A percentile compares a stretch with the other conserved stretches of the same genome.
These are phyloP conservation scores for Xylaria sp. DNA, from an alignment of 2,329 filamentous ascomycete genomes.

Conservation along the genomic window DNA sequence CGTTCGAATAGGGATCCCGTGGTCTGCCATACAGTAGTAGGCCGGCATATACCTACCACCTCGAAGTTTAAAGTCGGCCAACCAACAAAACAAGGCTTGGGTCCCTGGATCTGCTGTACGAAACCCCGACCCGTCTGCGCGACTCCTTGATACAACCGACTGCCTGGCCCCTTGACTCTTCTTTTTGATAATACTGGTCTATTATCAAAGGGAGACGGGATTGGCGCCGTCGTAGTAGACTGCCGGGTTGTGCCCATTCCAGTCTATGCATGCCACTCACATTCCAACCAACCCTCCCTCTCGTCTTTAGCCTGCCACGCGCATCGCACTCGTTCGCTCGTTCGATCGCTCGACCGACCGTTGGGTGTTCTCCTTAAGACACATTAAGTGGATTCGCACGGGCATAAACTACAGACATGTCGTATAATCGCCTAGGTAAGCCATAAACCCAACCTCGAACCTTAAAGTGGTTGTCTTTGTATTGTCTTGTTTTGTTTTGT, in stretches of 20 bases:
- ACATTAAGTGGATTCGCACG: constrained; percentile 29
- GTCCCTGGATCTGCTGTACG: constrained; percentile 24
- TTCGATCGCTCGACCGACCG: background rate
- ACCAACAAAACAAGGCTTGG: constrained; percentile 17
- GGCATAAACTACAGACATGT: constrained; percentile 61
- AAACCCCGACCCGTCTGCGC: constrained; percentile 20
- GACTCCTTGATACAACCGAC: constrained; percentile 33
- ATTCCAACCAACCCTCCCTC: constrained; percentile 27
- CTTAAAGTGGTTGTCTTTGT: constrained; percentile 37
- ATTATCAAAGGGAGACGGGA: constrained; percentile 25
- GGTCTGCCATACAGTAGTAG: background rate
- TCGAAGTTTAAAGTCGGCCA: constrained; percentile 14
- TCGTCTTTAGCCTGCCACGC: constrained; percentile 33
- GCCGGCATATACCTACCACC: background rate
- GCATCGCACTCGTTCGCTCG: constrained; percentile 23
- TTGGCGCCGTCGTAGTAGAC: constrained; percentile 19
- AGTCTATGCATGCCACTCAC: constrained; percentile 34
- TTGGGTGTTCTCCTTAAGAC: constrained; percentile 33
- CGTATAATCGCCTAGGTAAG: constrained; percentile 78
- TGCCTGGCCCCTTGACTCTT: constrained; percentile 1
- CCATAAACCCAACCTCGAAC: constrained; percentile 35
- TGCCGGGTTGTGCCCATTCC: constrained; percentile 32
- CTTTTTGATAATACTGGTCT: constrained; percentile 26
- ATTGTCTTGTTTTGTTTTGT: constrained; percentile 24
- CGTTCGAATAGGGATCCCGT: constrained; percentile 1